These are phyloP conservation scores for Ophiostoma australiae DNA, from an alignment of 2,329 filamentous ascomycete species.

Conservation along the genomic window DNA sequence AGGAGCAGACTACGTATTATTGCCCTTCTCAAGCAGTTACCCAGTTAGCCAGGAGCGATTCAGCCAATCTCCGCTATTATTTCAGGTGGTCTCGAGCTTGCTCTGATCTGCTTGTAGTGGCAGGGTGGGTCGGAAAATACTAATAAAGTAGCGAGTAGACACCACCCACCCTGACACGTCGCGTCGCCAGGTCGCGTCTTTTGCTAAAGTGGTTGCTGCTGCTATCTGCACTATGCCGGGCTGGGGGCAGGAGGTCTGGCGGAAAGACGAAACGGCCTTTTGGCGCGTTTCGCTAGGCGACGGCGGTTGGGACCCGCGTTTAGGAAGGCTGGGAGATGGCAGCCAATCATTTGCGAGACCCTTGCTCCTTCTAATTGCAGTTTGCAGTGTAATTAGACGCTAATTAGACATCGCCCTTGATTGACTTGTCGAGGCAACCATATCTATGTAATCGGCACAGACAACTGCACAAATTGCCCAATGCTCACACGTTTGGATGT, in stretches of 20 bases:
- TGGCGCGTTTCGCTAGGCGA: not conserved
- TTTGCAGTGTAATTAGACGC: not conserved
- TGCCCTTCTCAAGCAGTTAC: not conserved
- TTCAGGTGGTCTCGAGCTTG: slow-evolving; percentile 5
- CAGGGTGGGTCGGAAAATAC: not conserved
- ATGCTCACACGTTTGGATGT: too few relatives aligned
- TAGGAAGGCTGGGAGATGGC: not conserved
- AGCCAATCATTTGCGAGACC: not conserved
- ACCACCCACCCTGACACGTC: not conserved
- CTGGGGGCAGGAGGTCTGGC: not conserved
- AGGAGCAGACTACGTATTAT: not conserved
- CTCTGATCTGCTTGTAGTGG: not conserved
- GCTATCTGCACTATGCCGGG: not conserved
- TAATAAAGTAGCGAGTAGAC: not conserved
- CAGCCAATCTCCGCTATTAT: slow-evolving; percentile 9
- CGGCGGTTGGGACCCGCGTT: not conserved
- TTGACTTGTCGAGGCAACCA: not conserved
- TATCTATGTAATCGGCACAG: too few relatives aligned
- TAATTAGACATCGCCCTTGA: not conserved
- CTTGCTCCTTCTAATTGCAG: not conserved
- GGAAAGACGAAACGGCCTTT: not conserved
- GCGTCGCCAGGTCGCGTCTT: slow-evolving; percentile 5
- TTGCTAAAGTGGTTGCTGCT: slow-evolving; percentile 6
- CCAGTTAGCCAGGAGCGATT: not conserved
- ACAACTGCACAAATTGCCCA: not conserved